Conservation (phyloP, 2,329 filamentous ascomycete genomes). For the Fusarium metavorans region DNA sequence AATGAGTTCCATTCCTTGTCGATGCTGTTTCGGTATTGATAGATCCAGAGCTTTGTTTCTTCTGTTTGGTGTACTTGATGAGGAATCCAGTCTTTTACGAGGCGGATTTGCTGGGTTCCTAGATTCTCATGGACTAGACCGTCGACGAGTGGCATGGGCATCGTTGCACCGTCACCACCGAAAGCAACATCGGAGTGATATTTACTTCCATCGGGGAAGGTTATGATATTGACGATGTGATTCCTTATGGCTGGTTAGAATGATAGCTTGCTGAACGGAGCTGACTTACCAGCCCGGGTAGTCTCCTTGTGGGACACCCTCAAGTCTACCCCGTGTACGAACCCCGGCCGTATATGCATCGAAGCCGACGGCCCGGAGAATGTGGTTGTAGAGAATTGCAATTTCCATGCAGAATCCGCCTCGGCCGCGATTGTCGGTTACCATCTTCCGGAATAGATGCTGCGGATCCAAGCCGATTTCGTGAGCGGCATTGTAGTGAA, state of each 20-base stretch:
- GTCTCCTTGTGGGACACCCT: constrained; percentile 55
- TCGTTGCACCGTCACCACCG: constrained; percentile 71
- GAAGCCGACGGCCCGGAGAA: constrained; percentile 64
- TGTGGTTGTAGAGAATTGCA: constrained; percentile 66
- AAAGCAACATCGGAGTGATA: constrained; percentile 74
- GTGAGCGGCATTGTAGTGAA: constrained; percentile 62
- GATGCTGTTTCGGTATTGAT: constrained; percentile 65
- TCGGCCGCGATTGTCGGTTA: constrained; percentile 54
- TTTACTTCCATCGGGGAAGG: constrained; percentile 59
- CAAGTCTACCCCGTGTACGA: constrained; percentile 55
- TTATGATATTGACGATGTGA: constrained; percentile 73
- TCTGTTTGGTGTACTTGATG: constrained; percentile 50
- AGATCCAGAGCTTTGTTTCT: constrained; percentile 70
- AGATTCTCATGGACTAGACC: constrained; percentile 59
- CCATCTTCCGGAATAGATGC: constrained; percentile 62
- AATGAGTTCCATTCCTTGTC: constrained; percentile 68
- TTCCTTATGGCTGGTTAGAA: constrained; percentile 45
- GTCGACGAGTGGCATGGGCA: constrained; percentile 65
- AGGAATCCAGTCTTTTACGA: constrained; percentile 62
- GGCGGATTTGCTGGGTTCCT: constrained; percentile 66
- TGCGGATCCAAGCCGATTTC: constrained; percentile 58
- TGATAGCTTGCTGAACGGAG: not conserved
- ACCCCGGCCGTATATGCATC: constrained; percentile 68
- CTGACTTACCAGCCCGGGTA: constrained; percentile 61
- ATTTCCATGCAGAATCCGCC: constrained; percentile 74